These are phyloP conservation scores for Coniochaeta pulveracea DNA, from an alignment of 2,329 filamentous ascomycete genomes.

Conservation along the genomic window DNA sequence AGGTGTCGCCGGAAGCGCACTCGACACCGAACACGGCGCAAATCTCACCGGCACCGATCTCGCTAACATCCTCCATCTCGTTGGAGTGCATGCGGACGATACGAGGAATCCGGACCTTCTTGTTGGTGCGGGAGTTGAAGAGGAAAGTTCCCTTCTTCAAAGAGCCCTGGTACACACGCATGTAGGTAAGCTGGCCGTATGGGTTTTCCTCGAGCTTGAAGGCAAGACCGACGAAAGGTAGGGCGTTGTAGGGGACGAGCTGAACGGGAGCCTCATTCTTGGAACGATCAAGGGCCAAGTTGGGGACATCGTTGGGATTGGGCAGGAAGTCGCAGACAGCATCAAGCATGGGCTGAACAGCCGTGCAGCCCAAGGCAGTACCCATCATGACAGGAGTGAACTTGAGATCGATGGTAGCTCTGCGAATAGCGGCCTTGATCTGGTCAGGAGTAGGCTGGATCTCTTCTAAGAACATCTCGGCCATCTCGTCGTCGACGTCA, in stretches of 20 bases:
- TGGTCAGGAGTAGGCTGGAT: constrained; percentile 65
- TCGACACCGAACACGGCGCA: constrained; percentile 98
- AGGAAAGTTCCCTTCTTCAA: constrained; percentile 82
- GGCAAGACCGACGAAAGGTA: constrained; percentile 89
- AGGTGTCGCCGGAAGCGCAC: constrained; percentile 94
- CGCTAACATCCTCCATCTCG: constrained; percentile 93
- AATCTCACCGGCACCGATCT: constrained; percentile 93
- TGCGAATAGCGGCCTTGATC: constrained; percentile 84
- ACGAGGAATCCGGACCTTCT: constrained; percentile 92
- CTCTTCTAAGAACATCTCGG: constrained; percentile 88
- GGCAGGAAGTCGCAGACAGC: constrained; percentile 93
- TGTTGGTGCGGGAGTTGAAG: constrained; percentile 86
- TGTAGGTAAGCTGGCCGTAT: constrained; percentile 95
- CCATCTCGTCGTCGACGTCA: constrained; percentile 96
- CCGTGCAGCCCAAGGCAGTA: constrained; percentile 88
- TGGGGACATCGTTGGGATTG: constrained; percentile 80
- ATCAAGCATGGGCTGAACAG: constrained; percentile 89
- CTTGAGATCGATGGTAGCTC: constrained; percentile 78
- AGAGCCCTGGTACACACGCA: constrained; percentile 92
- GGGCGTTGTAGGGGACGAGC: constrained; percentile 82
- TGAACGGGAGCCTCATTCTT: constrained; percentile 71
- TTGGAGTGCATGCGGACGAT: constrained; percentile 99
- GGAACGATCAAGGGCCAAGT: constrained; percentile 76
- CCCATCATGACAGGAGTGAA: constrained; percentile 97
- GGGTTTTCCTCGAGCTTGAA: constrained; percentile 99